Percentiles rank a stretch among this genome's conserved stretches.
These are phyloP conservation scores for Exobasidium cylindrosporum DNA, from an alignment of 1,284 basidiomycete genomes.

Conservation along the genomic window DNA sequence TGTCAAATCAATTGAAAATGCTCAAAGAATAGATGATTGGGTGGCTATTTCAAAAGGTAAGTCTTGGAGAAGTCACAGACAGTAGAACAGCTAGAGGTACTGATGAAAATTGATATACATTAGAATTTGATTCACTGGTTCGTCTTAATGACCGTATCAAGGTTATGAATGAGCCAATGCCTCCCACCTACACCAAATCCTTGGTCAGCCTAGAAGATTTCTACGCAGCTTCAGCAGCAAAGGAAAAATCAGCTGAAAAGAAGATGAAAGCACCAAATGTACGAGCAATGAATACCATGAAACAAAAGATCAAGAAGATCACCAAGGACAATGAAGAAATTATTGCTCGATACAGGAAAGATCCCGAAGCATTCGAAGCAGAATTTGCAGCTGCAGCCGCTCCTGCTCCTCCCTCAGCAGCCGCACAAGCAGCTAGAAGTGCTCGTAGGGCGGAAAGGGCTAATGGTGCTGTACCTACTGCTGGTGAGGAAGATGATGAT, in stretches of 20 bases:
- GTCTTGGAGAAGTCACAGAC: conserved; percentile 22
- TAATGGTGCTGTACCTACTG: conserved; percentile 44
- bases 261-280: conserved; percentile 96
- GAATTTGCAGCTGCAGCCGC: conserved; percentile 56
- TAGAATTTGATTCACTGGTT: conserved; percentile 88
- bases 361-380: conserved; percentile 81
- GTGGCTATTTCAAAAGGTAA: conserved; percentile 80
- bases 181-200: conserved; percentile 79
- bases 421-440: conserved; percentile 57
- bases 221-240: conserved; percentile 70
- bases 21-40: conserved; percentile 90
- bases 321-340: conserved; percentile 83
- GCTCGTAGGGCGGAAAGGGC: conserved; percentile 44
- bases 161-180: conserved; percentile 77
- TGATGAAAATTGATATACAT: conserved; percentile 52
- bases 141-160: conserved; percentile 87
- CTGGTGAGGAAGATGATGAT: conserved; percentile 58
- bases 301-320: conserved; percentile 92
- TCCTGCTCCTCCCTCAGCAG: conserved; percentile 57
- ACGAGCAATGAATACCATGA: conserved; percentile 91
- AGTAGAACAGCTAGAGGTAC: neutral
- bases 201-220: conserved; percentile 74
- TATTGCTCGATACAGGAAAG: conserved; percentile 74
- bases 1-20: conserved; percentile 88
- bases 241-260: conserved; percentile 74